These are phyloP conservation scores for Suillus subalutaceus DNA, from an alignment of 768 basidiomycete genomes.

Conservation along the genomic window DNA sequence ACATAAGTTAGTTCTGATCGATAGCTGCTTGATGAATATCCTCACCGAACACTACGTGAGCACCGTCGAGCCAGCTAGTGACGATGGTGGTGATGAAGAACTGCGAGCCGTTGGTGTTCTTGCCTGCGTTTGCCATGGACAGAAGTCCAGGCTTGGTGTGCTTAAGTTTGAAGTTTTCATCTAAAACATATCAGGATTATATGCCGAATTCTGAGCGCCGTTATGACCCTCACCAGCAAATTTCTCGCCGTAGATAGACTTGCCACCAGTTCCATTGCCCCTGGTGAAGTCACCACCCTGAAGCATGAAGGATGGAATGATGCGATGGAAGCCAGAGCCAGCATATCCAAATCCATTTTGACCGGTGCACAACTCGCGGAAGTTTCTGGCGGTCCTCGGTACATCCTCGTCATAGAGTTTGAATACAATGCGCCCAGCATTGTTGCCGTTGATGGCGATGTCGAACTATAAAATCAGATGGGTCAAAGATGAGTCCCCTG, in stretches of 20 bases:
- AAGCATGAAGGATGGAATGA: slow-evolving; percentile 86
- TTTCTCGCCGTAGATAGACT: slow-evolving; percentile 74
- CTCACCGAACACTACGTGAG: slow-evolving; percentile 84
- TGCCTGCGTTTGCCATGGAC: slow-evolving; percentile 82
- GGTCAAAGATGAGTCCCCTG: slow-evolving; percentile 5
- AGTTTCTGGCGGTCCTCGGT: slow-evolving; percentile 78
- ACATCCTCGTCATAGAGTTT: slow-evolving; percentile 82
- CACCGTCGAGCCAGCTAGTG: slow-evolving; percentile 80
- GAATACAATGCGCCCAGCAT: slow-evolving; percentile 70
- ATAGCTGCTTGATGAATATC: slow-evolving; percentile 9
- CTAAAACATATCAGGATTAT: slow-evolving; percentile 43
- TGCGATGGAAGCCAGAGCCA: slow-evolving; percentile 73
- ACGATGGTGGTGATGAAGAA: slow-evolving; percentile 90
- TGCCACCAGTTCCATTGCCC: slow-evolving; percentile 75
- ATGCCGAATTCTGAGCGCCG: not conserved
- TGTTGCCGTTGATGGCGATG: slow-evolving; percentile 47
- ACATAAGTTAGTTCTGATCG: slow-evolving; percentile 1
- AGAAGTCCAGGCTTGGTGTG: slow-evolving; percentile 72
- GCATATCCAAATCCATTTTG: slow-evolving; percentile 74
- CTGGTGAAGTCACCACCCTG: slow-evolving; percentile 89
- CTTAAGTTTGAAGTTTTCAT: slow-evolving; percentile 83
- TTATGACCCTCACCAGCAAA: slow-evolving; percentile 52
- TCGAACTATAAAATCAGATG: slow-evolving; percentile 56
- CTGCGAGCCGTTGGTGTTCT: slow-evolving; percentile 86
- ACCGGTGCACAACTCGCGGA: slow-evolving; percentile 87